Conservation (phyloP, 208 protist species). For the Herpetomonas muscarum region DNA sequence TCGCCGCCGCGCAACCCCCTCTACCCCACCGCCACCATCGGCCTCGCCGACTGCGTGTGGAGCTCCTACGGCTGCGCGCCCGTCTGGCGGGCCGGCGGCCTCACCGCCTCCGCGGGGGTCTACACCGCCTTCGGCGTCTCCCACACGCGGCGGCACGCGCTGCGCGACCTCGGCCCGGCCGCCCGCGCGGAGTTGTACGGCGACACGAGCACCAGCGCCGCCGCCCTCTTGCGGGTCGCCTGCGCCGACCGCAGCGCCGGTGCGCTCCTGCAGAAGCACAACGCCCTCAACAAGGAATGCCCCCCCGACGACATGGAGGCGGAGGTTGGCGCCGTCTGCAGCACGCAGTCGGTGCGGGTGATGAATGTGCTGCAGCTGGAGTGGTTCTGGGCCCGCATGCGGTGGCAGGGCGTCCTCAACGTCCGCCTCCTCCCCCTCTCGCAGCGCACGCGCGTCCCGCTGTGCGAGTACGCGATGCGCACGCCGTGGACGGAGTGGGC, state of each 20-base stretch:
- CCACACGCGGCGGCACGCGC: not conserved
- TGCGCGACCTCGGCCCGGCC: not conserved
- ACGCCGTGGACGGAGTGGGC: conserved; percentile 42
- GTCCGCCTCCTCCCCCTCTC: conserved; percentile 21
- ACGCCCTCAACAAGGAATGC: not conserved
- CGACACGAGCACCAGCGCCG: not conserved
- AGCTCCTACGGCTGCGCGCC: conserved; percentile 40
- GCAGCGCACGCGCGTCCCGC: conserved; percentile 18
- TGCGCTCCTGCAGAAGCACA: not conserved
- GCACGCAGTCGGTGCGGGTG: conserved; percentile 9
- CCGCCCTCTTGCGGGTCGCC: no score
- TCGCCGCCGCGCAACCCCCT: conserved; percentile 2
- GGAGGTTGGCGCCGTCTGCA: conserved; percentile 8
- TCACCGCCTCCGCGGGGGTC: conserved; percentile 36
- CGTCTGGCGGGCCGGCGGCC: conserved; percentile 30
- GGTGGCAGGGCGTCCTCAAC: conserved; percentile 32
- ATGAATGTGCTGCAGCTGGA: conserved; percentile 40
- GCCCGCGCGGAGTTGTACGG: no score
- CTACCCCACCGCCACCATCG: not conserved
- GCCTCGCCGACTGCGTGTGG: conserved; percentile 8
- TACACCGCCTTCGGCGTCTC: conserved; percentile 24
- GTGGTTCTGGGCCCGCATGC: conserved; percentile 16
- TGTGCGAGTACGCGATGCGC: conserved; percentile 36
- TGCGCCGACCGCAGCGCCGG: no score
- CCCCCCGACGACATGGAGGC: not conserved